These are phyloP conservation scores for Cynara cardunculus DNA, from an alignment of 129 eudicot species.

Conservation along the genomic window DNA sequence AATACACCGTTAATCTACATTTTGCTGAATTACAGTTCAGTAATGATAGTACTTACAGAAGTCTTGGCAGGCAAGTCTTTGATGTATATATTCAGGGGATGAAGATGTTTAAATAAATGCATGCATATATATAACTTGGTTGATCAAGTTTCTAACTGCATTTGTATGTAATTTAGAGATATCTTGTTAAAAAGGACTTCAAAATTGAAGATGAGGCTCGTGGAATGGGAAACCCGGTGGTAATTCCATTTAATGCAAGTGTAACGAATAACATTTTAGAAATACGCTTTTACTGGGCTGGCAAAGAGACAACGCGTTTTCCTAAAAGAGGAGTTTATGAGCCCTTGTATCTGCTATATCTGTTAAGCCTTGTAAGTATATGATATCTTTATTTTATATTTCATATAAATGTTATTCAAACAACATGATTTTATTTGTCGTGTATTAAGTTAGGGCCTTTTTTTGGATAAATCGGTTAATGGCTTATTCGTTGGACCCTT, in stretches of 20 bases:
- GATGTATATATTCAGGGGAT: constrained; percentile 26
- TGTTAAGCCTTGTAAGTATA: constrained; percentile 31
- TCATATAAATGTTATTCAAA: not conserved
- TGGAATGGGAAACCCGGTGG: constrained; percentile 26
- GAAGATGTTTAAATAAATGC: not conserved
- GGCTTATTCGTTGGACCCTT: not conserved
- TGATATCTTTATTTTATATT: not conserved
- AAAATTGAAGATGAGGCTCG: constrained; percentile 30
- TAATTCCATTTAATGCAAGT: constrained; percentile 3
- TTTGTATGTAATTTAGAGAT: constrained; percentile 24
- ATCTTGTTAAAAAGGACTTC: constrained; percentile 29
- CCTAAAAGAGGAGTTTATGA: constrained; percentile 41
- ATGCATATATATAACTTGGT: not conserved
- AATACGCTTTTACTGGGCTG: constrained; percentile 44
- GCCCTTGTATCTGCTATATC: constrained; percentile 47
- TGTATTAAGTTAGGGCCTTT: not conserved
- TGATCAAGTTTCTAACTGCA: not conserved
- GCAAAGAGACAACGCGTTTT: constrained; percentile 41
- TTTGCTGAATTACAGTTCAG: constrained; percentile 32
- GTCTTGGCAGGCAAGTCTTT: constrained; percentile 27
- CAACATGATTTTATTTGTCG: not conserved
- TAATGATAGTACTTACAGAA: constrained; percentile 24
- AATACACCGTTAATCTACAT: constrained; percentile 19
- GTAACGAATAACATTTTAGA: constrained; percentile 33
- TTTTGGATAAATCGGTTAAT: not conserved